phyloP scores from a whole-genome alignment of 2,329 filamentous ascomycete species.

The Ceratocystis variospora region DNA sequence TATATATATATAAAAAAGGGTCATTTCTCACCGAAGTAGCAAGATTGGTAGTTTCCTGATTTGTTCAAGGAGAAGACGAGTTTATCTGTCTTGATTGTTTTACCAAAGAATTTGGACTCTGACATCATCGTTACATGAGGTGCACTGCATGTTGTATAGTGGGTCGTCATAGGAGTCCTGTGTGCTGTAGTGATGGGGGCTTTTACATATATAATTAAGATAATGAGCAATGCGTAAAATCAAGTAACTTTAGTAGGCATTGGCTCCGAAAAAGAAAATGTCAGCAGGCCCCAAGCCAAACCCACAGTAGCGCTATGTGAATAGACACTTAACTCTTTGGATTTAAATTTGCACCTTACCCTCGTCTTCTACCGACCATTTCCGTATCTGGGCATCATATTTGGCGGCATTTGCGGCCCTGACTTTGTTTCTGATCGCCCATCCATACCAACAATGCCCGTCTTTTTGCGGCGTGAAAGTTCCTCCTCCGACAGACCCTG shows the following conservation, averaged over 20 bases:
- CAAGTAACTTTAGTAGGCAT: not conserved
- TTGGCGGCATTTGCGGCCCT: conserved; percentile 16
- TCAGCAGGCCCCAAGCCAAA: not conserved
- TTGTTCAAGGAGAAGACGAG: not conserved
- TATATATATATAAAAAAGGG: not conserved
- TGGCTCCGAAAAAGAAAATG: not conserved
- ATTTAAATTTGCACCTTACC: not conserved
- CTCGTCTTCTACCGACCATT: not conserved
- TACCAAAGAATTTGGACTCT: not conserved
- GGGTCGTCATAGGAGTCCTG: too few species aligned
- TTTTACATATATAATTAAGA: not conserved
- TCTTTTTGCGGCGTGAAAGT: conserved; percentile 59
- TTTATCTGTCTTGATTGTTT: not conserved
- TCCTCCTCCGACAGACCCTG: conserved; percentile 64
- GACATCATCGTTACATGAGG: not conserved
- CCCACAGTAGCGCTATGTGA: not conserved
- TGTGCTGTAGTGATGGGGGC: too few species aligned
- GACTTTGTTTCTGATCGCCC: conserved; percentile 9
- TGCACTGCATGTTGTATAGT: too few species aligned
- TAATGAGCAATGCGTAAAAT: not conserved
- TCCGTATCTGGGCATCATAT: conserved; percentile 2
- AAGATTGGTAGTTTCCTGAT: not conserved
- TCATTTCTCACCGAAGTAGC: not conserved
- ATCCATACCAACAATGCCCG: conserved; percentile 34
- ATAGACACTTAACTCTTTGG: not conserved